Base-by-base conservation (phyloP, 768 basidiomycete genomes). In the Leccinellum rugosiceps region DNA sequence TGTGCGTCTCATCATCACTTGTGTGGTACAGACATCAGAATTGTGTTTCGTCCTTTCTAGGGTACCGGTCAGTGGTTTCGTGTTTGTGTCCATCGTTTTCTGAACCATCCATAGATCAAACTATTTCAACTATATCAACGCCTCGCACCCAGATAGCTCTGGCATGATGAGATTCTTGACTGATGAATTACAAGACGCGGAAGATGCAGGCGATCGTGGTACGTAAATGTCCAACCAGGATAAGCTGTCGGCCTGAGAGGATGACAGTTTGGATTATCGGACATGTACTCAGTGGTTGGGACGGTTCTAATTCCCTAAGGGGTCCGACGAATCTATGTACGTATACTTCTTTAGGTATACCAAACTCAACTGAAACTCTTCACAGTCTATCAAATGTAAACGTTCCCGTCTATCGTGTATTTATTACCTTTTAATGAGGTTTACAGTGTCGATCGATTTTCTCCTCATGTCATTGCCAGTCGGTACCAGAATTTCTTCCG, bases 91-190 rank as follows among this genome's bases (percentile, higher is more conserved):
- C 9, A 4, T 46, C 19, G 19, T 52, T 23, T 55, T 54, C 60
- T 58, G 34, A 61, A 7, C 38, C 34, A 47, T 49, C 43, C 54
- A 61, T 59, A 84, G 84, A 50, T 76, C 83, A 13, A 92, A 92
- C 67, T 83, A 80, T 61, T 88, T 90, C 74, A 87, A 86, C 68
- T 92, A 86, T 65, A 85, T 91, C 72, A 88, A 91, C 63, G 78
- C 88, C 65, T 84, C 83, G 23, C 68, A 80, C 25, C 80, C 85
- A 11, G 90, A 92, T 69, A 76, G 76, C 41, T 90, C 86, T 45
- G 88, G 89, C 21, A 87, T 90, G 83, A 74, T 91, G 63, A 78
- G 86, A 35, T 90, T 89, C 72, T 64, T 92, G 60, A 90, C 89
- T 6, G 84, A 89, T 58, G 87, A 91, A 67, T 73, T 91, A 14